phyloP scores from a whole-genome alignment of 2,329 filamentous ascomycete genomes.

The Delphinella strobiligena region DNA sequence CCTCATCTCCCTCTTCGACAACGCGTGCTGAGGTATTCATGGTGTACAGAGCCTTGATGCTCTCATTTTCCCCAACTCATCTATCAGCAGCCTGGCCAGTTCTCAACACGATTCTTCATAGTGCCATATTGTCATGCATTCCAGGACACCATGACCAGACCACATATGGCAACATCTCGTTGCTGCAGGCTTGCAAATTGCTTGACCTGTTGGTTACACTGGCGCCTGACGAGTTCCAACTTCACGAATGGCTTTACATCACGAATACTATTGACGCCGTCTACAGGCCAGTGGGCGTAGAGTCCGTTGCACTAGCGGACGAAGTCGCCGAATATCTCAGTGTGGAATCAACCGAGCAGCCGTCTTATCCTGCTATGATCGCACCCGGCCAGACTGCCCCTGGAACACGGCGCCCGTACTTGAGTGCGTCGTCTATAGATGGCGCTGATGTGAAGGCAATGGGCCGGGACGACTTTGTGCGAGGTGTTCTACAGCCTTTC shows the following conservation, averaged over 20 bases:
- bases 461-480: constrained; percentile 51
- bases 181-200: constrained; percentile 88
- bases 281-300: constrained; percentile 60
- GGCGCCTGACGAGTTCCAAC: constrained; percentile 88
- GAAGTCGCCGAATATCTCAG: constrained; percentile 69
- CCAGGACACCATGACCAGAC: constrained; percentile 58
- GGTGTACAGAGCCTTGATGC: constrained; percentile 66
- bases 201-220: constrained; percentile 78
- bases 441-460: constrained; percentile 41
- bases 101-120: constrained; percentile 74
- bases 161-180: constrained; percentile 61
- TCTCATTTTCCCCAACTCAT: constrained; percentile 69
- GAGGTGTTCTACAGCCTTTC: constrained; percentile 72
- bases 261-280: constrained; percentile 95
- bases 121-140: constrained; percentile 62
- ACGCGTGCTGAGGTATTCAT: constrained; percentile 86
- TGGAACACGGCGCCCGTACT: constrained; percentile 23
- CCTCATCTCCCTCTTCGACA: constrained; percentile 81
- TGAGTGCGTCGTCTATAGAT: constrained; percentile 45
- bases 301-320: constrained; percentile 67
- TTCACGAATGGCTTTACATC: constrained; percentile 97
- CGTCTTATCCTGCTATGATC: constrained; percentile 7
- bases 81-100: constrained; percentile 81
- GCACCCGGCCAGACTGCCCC: neutral
- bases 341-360: constrained; percentile 20